These are phyloP conservation scores for Umbilicus rupestris DNA, from an alignment of 164 flowering plant species.

Conservation along the genomic window DNA sequence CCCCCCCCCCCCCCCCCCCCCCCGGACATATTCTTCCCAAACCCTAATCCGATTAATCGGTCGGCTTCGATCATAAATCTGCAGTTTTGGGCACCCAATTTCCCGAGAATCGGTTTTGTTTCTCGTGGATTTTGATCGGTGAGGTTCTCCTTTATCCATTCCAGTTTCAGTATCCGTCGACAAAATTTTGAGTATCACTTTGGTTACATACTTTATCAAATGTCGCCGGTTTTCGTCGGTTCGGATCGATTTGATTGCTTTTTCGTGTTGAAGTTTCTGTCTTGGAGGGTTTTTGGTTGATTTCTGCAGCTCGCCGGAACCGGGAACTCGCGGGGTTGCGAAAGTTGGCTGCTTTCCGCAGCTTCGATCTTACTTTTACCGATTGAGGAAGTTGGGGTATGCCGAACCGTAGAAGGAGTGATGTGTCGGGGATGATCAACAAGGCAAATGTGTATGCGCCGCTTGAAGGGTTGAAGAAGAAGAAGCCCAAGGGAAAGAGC, in stretches of 20 bases:
- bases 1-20: too few species aligned
- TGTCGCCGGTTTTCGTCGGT: neutral
- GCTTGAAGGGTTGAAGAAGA: slow-evolving; percentile 40
- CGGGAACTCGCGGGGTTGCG: neutral
- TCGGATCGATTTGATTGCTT: neutral
- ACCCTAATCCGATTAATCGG: neutral
- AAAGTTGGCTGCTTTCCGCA: neutral
- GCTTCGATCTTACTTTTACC: neutral
- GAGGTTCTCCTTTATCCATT: neutral
- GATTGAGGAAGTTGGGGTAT: neutral
- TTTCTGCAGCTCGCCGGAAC: neutral
- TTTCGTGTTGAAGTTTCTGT: neutral
- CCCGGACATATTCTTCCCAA: neutral
- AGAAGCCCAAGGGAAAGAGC: slow-evolving; percentile 33
- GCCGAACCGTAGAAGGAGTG: slow-evolving; percentile 26
- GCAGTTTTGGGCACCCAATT: neutral
- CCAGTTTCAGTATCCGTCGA: neutral
- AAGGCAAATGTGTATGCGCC: slow-evolving; percentile 52
- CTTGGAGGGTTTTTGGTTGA: neutral
- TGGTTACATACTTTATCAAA: neutral
- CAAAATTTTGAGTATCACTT: neutral
- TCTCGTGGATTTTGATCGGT: neutral
- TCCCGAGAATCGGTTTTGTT: neutral
- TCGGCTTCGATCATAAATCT: neutral
- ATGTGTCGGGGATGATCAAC: slow-evolving; percentile 32